Evolutionary conservation across 2,329 filamentous ascomycete species (phyloP).

Genomic region (Pseudogymnoascus sp.): DNA sequence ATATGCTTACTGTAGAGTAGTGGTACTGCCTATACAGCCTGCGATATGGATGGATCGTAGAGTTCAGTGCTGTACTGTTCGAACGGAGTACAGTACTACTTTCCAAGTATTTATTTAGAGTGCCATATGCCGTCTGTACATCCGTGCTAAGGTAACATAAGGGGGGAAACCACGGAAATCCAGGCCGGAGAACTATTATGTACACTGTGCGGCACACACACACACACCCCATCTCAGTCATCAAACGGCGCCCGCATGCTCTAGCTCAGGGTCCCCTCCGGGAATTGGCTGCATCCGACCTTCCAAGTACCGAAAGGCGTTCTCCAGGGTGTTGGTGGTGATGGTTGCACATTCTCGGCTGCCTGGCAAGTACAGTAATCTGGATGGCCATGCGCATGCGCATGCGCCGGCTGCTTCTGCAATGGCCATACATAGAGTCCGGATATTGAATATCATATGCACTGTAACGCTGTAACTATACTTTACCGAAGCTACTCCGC

Average conservation of each 20-base stretch:
- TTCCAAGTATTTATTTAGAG: not conserved
- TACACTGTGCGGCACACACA: not conserved
- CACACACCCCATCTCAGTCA: not conserved
- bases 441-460: not conserved
- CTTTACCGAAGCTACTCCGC: not conserved
- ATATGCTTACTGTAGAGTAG: not conserved
- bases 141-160: not conserved
- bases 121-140: not conserved
- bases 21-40: not conserved
- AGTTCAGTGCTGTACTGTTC: not conserved
- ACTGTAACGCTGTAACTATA: conserved; percentile 1
- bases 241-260: not conserved
- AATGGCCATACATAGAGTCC: not conserved
- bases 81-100: not conserved
- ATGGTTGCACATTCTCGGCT: not conserved
- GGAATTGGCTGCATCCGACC: conserved; percentile 5
- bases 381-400: not conserved
- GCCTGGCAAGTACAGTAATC: not conserved
- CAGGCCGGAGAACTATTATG: not conserved
- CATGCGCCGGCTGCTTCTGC: not conserved
- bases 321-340: not conserved
- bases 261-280: conserved; percentile 4
- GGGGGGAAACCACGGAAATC: not conserved
- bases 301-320: conserved; percentile 6
- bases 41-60: too few relatives aligned